Base-by-base conservation (phyloP, 2,329 filamentous ascomycete species). In the Penicillium sp. region DNA sequence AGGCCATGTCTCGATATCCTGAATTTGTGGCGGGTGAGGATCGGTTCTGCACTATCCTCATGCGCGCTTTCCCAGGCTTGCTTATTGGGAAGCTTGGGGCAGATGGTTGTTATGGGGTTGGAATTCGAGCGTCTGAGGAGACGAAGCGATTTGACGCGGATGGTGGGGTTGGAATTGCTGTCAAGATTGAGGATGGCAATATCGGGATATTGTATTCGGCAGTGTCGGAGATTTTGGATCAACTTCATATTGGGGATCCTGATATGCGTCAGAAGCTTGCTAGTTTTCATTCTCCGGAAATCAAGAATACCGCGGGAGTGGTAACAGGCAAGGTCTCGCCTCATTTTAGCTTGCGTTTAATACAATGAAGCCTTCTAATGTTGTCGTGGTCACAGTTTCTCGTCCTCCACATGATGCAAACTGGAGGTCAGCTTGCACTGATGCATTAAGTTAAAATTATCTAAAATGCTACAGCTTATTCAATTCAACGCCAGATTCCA, bases 131-230 rank as follows among this genome's bases (percentile, higher is more conserved):
- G 7, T 75, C 72, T 1, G 66, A 73, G 25, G 58, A 70, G 20
- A 78, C 77, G 0, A 61, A 52, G n/a, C 57, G 51, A 1, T 65
- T 79, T 3, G 75, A 77, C 0, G 71, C 69, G 0, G 49, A 69
- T 1, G 75, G 74, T 5, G 68, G 72, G 0, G 47, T 81, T 3
- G 79, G 78, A 0, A 76, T 81, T 11, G 69, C 78, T 0, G 73
- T 79, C 12, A 81, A 82, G 58, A 71, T 82, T 7, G 79, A 81
- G 52, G 80, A 82, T 43, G 79, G 80, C 0, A 81, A 70, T 55
- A 56, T 77, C 1, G 69, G 68, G 5, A 72, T 79, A 1, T 64
- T 81, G 2, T 79, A 81, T 51, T 69, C 76, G 0, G 78, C 71
- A 0, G 69, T 79, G 1, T 56, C 66, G 3, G 79, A 82, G 57